phyloP scores from a whole-genome alignment of 139 green algal genomes.

The Coelastrella sp. region DNA sequence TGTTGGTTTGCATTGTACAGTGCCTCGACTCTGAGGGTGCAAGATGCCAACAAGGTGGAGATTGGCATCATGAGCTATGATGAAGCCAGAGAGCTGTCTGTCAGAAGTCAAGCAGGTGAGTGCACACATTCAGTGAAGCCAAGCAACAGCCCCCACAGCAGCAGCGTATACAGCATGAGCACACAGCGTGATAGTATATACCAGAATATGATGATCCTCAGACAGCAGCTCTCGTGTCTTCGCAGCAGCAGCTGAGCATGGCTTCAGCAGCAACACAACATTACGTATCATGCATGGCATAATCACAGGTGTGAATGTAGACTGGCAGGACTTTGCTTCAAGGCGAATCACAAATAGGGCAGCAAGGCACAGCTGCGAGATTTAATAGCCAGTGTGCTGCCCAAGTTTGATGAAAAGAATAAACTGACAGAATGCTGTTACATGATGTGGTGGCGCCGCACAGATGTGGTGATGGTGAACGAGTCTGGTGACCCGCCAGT shows the following conservation, averaged over 20 bases:
- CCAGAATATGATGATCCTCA: too few species aligned
- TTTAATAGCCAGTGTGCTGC: background rate
- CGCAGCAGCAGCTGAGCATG: too few species aligned
- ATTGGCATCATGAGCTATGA: slow-evolving; percentile 38
- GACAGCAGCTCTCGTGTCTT: too few species aligned
- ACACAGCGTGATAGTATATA: too few species aligned
- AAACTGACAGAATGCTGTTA: too few species aligned
- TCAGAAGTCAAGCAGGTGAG: slow-evolving; percentile 1
- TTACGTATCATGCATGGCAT: background rate
- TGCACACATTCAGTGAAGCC: background rate
- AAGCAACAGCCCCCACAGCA: too few species aligned
- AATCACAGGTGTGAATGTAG: background rate
- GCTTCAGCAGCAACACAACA: too few species aligned
- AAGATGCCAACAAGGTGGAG: slow-evolving; percentile 10
- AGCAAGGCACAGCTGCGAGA: background rate
- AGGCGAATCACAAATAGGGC: too few species aligned
- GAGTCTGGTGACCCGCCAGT: slow-evolving; percentile 27
- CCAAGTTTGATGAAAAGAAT: too few species aligned
- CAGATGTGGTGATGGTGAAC: slow-evolving; percentile 42
- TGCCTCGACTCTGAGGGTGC: slow-evolving; percentile 18
- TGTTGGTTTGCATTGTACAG: background rate
- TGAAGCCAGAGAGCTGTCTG: slow-evolving; percentile 8
- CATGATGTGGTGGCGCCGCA: background rate
- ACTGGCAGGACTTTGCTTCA: background rate
- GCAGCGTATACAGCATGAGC: too few species aligned